A percentile compares a stretch with the other conserved stretches of the same genome.
These are phyloP conservation scores for Selaginella moellendorffii DNA, from an alignment of 75 land plant species.

Conservation along the genomic window DNA sequence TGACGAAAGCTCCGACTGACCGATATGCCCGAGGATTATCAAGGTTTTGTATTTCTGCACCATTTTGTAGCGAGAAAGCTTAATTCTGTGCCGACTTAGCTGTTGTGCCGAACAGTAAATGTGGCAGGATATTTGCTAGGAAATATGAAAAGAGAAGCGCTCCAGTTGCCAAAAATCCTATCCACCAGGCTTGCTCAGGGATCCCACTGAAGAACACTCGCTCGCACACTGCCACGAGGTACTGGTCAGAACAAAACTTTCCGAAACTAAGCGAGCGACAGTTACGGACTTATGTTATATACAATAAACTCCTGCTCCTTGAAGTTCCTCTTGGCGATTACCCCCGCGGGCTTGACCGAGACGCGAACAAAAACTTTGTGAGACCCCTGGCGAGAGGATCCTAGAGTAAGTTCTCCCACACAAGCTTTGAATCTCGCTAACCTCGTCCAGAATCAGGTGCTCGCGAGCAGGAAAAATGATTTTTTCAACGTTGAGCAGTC, in stretches of 20 bases:
- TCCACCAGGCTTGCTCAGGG: slow-evolving; percentile 62
- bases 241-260: background rate
- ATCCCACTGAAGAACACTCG: slow-evolving; percentile 43
- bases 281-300: slow-evolving; percentile 56
- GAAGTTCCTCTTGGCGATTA: slow-evolving; percentile 42
- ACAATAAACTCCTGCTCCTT: slow-evolving; percentile 49
- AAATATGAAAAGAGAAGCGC: background rate
- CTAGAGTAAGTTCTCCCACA: too few species aligned
- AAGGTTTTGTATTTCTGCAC: too few species aligned
- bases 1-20: background rate
- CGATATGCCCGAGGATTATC: too few species aligned
- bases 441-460: too few species aligned
- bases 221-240: slow-evolving; percentile 55
- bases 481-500: slow-evolving; percentile 65
- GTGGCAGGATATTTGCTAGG: too few species aligned
- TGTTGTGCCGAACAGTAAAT: too few species aligned
- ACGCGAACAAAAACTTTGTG: slow-evolving; percentile 16
- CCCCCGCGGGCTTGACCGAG: slow-evolving; percentile 50
- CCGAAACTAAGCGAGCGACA: slow-evolving; percentile 12
- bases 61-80: too few species aligned
- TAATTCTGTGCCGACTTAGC: too few species aligned
- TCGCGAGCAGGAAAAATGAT: slow-evolving; percentile 39
- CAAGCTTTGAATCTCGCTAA: too few species aligned
- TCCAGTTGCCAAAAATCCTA: slow-evolving; percentile 26
- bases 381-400: too few species aligned